These are phyloP conservation scores for Xylaria sp. DNA, from an alignment of 2,329 filamentous ascomycete genomes.

Conservation along the genomic window DNA sequence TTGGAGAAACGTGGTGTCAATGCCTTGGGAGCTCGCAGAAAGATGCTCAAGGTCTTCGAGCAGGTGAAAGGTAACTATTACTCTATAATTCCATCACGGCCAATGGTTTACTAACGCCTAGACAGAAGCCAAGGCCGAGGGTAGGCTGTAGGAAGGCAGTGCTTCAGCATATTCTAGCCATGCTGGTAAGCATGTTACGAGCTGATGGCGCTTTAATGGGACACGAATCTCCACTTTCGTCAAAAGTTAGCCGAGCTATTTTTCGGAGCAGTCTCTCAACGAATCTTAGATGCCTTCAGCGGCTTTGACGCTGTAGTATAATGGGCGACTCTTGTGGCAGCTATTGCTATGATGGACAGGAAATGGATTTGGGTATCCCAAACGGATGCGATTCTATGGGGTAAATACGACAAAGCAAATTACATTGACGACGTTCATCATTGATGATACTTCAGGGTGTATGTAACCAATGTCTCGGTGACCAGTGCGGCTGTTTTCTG, in stretches of 20 bases:
- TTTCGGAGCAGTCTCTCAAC: neutral
- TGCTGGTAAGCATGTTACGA: neutral
- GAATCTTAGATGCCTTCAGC: neutral
- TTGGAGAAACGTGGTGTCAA: conserved; percentile 92
- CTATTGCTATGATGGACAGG: neutral
- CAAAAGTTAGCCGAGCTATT: neutral
- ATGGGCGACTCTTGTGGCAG: neutral
- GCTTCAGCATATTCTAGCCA: neutral
- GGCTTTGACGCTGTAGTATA: neutral
- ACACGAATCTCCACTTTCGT: neutral
- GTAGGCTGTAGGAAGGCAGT: conserved; percentile 51
- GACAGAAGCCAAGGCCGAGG: conserved; percentile 66
- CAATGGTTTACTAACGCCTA: conserved; percentile 26
- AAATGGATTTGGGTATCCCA: conserved; percentile 4
- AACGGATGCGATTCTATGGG: neutral
- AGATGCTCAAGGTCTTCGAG: conserved; percentile 99
- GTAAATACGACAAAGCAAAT: conserved; percentile 2
- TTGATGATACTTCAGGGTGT: neutral
- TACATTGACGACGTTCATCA: neutral
- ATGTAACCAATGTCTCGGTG: neutral
- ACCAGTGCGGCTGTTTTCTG: neutral
- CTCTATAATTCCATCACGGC: neutral
- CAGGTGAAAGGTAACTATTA: conserved; percentile 67
- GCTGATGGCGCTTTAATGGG: neutral
- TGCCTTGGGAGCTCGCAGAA: conserved; percentile 86